phyloP scores from a whole-genome alignment of 2,329 filamentous ascomycete genomes.

The Fonsecaea pugnacius region DNA sequence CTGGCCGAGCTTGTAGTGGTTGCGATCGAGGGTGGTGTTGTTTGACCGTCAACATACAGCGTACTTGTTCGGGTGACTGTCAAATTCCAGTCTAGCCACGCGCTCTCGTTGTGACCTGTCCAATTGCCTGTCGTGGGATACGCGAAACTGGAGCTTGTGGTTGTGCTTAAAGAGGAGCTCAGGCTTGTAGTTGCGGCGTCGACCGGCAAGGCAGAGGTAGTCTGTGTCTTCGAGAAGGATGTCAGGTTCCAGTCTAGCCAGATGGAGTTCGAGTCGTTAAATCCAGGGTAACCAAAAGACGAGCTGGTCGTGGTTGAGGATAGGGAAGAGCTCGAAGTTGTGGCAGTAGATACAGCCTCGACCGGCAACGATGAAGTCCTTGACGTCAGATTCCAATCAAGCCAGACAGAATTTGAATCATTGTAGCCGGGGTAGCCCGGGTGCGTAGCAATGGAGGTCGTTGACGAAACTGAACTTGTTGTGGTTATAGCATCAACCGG shows the following conservation, averaged over 20 bases:
- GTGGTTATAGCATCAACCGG: conserved; percentile 13
- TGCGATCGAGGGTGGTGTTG: neutral
- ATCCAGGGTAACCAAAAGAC: neutral
- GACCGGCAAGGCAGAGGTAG: neutral
- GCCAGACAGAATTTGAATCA: conserved; percentile 9
- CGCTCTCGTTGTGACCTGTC: conserved; percentile 9
- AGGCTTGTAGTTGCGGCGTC: neutral
- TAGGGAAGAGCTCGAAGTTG: neutral
- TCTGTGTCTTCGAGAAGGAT: neutral
- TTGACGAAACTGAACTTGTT: neutral
- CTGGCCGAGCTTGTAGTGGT: neutral
- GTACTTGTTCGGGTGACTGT: neutral
- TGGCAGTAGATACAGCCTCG: neutral
- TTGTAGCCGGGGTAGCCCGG: neutral
- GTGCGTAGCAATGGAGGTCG: neutral
- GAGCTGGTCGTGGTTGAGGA: conserved; percentile 5
- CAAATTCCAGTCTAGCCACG: conserved; percentile 9
- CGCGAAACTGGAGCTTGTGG: conserved; percentile 8
- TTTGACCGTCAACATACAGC: neutral
- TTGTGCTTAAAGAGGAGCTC: neutral
- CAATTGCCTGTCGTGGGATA: conserved; percentile 9
- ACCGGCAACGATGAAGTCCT: neutral
- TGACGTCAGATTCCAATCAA: neutral
- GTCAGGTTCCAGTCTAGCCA: conserved; percentile 1
- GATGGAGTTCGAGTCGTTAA: conserved; percentile 3